These are phyloP conservation scores for Gentiana macrophylla DNA, from an alignment of 257 asterid genomes.

Conservation along the genomic window DNA sequence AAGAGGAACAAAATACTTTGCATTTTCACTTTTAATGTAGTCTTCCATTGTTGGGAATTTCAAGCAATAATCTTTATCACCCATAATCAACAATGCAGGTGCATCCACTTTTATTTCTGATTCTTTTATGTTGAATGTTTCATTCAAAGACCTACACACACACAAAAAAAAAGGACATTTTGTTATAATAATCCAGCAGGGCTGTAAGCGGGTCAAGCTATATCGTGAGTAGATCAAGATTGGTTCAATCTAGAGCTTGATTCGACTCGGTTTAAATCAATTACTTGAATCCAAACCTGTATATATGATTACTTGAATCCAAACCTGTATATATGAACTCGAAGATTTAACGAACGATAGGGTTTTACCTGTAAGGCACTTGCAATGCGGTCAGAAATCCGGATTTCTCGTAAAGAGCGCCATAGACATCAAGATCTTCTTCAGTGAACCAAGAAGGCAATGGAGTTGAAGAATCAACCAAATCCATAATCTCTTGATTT, in stretches of 20 bases:
- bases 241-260: too few relatives aligned
- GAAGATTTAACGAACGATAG: too few relatives aligned
- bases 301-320: too few relatives aligned
- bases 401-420: slow-evolving; percentile 45
- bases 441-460: slow-evolving; percentile 51
- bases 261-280: too few relatives aligned
- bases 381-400: slow-evolving; percentile 47
- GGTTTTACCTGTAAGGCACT: slow-evolving; percentile 52
- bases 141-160: slow-evolving; percentile 12
- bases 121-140: slow-evolving; percentile 11
- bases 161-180: too few relatives aligned
- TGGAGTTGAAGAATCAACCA: slow-evolving; percentile 43
- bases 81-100: slow-evolving; percentile 40
- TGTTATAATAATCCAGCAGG: too few relatives aligned
- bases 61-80: slow-evolving; percentile 46
- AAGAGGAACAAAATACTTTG: slow-evolving; percentile 39
- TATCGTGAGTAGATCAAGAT: too few relatives aligned
- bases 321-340: too few relatives aligned
- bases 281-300: too few relatives aligned
- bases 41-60: slow-evolving; percentile 47
- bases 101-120: slow-evolving; percentile 22
- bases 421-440: slow-evolving; percentile 41
- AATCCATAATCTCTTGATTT: slow-evolving; percentile 42
- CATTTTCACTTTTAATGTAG: slow-evolving; percentile 28
- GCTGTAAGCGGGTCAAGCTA: too few relatives aligned